Evolutionary conservation across 2,329 filamentous ascomycete genomes (phyloP), one percentile per base, ranked within the genome.

Genomic region (Botrytis porri): DNA sequence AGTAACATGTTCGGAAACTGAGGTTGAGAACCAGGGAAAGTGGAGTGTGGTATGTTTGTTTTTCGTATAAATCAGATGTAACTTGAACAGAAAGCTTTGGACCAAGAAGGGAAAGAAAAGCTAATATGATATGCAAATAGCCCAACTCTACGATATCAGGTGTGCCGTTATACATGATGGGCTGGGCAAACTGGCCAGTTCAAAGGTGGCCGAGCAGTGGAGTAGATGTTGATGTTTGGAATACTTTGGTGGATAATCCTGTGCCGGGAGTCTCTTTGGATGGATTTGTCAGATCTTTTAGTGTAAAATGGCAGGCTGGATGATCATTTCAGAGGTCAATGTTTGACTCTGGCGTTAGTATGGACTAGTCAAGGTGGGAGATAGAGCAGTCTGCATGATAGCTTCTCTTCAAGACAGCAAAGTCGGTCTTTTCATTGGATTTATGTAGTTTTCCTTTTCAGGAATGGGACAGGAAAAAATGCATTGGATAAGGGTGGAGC

Each of bases 131-230:
- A 8, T 37, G 3, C 14, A 3, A 16, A 9, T 64, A 66, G 69
- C 69, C 69, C 7, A 71, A 71, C 43, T 71, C 60, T 16, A 71
- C 69, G 12, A 29, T 66, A 10, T 20, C 60, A 0, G 69, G 69
- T n/a, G 43, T 43, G 5, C 45, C 61, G 16, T n/a, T 71, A 20
- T 37, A 66, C 54, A 71, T 71, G 69, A 29, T 66, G 45, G 69
- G 59, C 4, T 71, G 69, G 69, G 45, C 45, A 8, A 71, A 71
- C 32, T 71, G 60, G 69, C 60, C 69, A 3, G 60, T 71, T 18
- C 37, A 71, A 35, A n/a, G 20, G 1, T 71, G 69, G 69, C 69
- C 69, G 10, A 57, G 43, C 43, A 25, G 32, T 14, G 69, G 60
- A 16, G 37, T 54, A 4, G 70, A 71, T 66, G 70, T 71, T 3